Percentiles rank a stretch among this genome's conserved stretches.
These are phyloP conservation scores for Heterococcus sp. DNA, from an alignment of 108 stramenopile species.

Conservation along the genomic window DNA sequence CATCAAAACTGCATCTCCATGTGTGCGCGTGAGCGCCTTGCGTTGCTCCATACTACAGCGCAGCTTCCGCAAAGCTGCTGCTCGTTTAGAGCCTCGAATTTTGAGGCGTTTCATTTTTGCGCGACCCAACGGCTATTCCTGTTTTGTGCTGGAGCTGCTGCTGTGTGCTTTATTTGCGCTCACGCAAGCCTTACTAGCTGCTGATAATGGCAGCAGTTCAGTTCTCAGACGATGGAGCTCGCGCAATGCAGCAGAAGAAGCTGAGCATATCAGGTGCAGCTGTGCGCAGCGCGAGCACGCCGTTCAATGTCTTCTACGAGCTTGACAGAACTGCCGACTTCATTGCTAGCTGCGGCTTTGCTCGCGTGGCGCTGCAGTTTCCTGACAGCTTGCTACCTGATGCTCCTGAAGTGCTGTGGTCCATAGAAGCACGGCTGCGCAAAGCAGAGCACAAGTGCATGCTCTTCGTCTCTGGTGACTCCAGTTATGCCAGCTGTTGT, in stretches of 20 bases:
- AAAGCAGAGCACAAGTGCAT: slow-evolving; percentile 39
- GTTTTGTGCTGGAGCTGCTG: no score
- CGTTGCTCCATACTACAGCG: no score
- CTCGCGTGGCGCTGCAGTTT: slow-evolving; percentile 44
- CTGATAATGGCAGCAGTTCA: no score
- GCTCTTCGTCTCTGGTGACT: slow-evolving; percentile 87
- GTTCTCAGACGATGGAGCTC: no score
- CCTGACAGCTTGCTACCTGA: slow-evolving; percentile 34
- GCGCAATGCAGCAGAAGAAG: no score
- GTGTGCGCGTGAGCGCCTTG: not conserved
- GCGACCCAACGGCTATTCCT: no score
- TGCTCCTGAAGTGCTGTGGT: slow-evolving; percentile 36
- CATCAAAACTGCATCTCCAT: not conserved
- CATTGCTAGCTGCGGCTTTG: slow-evolving; percentile 7
- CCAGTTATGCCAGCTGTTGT: slow-evolving; percentile 85
- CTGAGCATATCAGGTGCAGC: no score
- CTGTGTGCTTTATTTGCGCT: no score
- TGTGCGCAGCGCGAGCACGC: not conserved
- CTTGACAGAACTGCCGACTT: slow-evolving; percentile 11
- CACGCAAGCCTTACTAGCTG: no score
- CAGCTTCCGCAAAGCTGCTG: no score
- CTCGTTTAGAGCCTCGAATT: no score
- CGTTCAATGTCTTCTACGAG: not conserved
- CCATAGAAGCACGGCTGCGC: slow-evolving; percentile 9
- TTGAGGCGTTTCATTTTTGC: no score